Percentiles rank a stretch among this genome's conserved stretches.
Evolutionary conservation across 768 basidiomycete genomes (phyloP).

Genomic region (Amanita molliuscula): DNA sequence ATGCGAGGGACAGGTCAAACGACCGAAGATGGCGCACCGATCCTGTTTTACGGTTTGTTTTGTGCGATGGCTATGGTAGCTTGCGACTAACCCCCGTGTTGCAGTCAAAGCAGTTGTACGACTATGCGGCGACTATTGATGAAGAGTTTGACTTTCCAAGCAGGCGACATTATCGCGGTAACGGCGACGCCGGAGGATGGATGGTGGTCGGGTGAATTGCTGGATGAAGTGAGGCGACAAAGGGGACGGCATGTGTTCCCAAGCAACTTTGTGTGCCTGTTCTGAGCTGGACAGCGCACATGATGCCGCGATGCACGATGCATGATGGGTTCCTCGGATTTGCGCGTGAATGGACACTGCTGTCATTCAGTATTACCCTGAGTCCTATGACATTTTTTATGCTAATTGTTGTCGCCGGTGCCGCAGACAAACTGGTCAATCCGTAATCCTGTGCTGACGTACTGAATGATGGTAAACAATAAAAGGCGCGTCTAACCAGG

Average conservation of each 20-base stretch:
- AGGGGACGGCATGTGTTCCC: conserved; percentile 74
- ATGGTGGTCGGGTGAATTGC: conserved; percentile 90
- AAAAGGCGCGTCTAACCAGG: background rate
- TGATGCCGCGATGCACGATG: background rate
- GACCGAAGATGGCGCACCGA: conserved; percentile 72
- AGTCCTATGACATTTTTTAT: background rate
- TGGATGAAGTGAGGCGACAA: conserved; percentile 67
- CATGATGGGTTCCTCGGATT: background rate
- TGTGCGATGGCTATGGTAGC: background rate
- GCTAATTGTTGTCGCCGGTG: conserved; percentile 1
- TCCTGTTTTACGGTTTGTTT: conserved; percentile 80
- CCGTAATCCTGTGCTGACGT: background rate
- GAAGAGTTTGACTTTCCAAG: conserved; percentile 97
- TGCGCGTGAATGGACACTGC: background rate
- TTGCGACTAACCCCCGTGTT: conserved; percentile 7
- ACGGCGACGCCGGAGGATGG: conserved; percentile 92
- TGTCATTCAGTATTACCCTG: background rate
- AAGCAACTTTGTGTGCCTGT: conserved; percentile 80
- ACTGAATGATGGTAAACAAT: background rate
- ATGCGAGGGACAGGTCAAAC: conserved; percentile 48
- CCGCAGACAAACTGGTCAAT: background rate
- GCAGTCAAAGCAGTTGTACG: conserved; percentile 85
- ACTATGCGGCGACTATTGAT: conserved; percentile 74
- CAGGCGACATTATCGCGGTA: conserved; percentile 92
- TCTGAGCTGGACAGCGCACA: conserved; percentile 25